Conservation (phyloP, 2,329 filamentous ascomycete species). For the Colletotrichum endophyticum region DNA sequence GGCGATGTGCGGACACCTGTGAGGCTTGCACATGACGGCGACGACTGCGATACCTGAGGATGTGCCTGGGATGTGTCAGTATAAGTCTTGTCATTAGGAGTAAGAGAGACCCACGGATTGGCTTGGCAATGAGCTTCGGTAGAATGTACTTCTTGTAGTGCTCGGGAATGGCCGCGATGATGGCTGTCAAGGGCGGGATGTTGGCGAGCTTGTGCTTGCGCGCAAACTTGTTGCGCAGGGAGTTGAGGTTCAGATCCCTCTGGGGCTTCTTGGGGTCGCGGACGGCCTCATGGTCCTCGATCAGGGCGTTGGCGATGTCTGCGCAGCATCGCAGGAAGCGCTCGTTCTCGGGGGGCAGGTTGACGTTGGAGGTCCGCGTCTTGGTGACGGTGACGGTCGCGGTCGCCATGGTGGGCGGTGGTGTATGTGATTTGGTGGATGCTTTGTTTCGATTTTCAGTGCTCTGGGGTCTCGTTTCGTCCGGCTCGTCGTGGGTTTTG, state of each 20-base stretch:
- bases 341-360: slow-evolving; percentile 91
- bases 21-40: slow-evolving; percentile 99
- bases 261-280: slow-evolving; percentile 74
- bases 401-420: slow-evolving; percentile 38
- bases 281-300: slow-evolving; percentile 89
- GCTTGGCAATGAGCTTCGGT: slow-evolving; percentile 95
- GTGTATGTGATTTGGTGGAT: not conserved
- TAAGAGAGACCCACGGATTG: slow-evolving; percentile 69
- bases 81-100: accelerated
- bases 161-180: slow-evolving; percentile 98
- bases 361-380: slow-evolving; percentile 72
- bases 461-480: too few species aligned
- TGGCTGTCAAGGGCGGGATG: slow-evolving; percentile 91
- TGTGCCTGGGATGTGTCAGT: slow-evolving; percentile 61
- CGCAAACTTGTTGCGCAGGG: slow-evolving; percentile 81
- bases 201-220: slow-evolving; percentile 91
- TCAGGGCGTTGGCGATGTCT: slow-evolving; percentile 91
- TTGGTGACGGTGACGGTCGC: slow-evolving; percentile 64
- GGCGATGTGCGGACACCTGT: slow-evolving; percentile 95
- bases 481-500: not conserved
- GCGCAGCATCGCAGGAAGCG: slow-evolving; percentile 93
- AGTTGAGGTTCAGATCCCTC: slow-evolving; percentile 93
- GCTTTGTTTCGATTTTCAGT: not conserved
- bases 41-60: slow-evolving; percentile 98
- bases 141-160: slow-evolving; percentile 99